phyloP scores from a whole-genome alignment of 2,329 filamentous ascomycete genomes.

The Aspergillus ochraceoroseus region DNA sequence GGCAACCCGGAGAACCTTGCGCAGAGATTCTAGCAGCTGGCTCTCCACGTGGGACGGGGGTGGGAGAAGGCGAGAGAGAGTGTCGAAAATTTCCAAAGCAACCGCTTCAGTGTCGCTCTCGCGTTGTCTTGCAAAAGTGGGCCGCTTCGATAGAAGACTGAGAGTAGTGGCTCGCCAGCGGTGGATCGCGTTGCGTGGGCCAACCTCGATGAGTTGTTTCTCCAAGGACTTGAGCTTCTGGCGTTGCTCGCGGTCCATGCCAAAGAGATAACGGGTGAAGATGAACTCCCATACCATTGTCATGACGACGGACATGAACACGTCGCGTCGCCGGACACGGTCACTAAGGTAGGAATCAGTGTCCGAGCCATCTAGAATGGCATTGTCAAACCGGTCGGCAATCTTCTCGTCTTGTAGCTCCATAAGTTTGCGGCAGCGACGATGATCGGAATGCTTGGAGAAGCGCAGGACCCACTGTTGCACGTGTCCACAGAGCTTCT shows the following conservation, averaged over 20 bases:
- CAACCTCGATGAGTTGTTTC: slow-evolving; percentile 83
- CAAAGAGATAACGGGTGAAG: slow-evolving; percentile 95
- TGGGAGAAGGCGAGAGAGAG: slow-evolving; percentile 76
- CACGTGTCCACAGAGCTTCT: slow-evolving; percentile 90
- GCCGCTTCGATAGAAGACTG: slow-evolving; percentile 75
- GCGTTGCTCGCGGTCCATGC: slow-evolving; percentile 95
- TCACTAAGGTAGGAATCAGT: slow-evolving; percentile 84
- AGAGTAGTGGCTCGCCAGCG: slow-evolving; percentile 96
- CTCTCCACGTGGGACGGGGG: slow-evolving; percentile 75
- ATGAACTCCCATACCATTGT: slow-evolving; percentile 99
- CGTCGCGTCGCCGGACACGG: slow-evolving; percentile 79
- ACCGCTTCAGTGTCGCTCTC: slow-evolving; percentile 91
- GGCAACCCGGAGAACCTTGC: slow-evolving; percentile 80
- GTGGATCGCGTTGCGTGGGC: slow-evolving; percentile 80
- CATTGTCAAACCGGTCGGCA: slow-evolving; percentile 89
- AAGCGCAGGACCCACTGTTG: slow-evolving; percentile 98
- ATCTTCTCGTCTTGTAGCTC: slow-evolving; percentile 90
- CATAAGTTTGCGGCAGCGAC: slow-evolving; percentile 72
- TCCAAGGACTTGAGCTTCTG: slow-evolving; percentile 96
- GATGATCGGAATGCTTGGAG: slow-evolving; percentile 94
- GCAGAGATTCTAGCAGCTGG: slow-evolving; percentile 77
- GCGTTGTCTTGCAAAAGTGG: slow-evolving; percentile 75
- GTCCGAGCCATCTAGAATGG: slow-evolving; percentile 88
- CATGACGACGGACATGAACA: slow-evolving; percentile 99
- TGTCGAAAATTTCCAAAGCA: slow-evolving; percentile 83